Base-by-base conservation (phyloP, 306 rosid genomes). In the Dryas drummondii region DNA sequence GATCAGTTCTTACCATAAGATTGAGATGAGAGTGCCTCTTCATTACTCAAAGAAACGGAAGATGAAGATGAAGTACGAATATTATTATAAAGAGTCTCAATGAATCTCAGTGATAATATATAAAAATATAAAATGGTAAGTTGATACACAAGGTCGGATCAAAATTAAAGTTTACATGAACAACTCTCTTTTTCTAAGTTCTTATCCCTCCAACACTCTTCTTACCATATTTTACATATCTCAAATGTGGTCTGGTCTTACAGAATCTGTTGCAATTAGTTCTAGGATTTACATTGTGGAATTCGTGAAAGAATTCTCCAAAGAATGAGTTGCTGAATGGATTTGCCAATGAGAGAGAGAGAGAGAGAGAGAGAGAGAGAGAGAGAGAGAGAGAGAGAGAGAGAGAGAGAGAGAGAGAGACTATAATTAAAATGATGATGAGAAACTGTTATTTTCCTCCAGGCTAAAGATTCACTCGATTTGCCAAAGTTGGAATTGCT, bases 261-360 rank as follows among this genome's bases (percentile, higher is more conserved):
- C 44, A 46, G 79, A 79, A 80, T 22, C 37, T 51, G 68, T 62
- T 75, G 79, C 76, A 80, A 78, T 82, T 82, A 84, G 88, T 82
- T 56, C 68, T 81, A 59, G 80, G 46, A 80, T 66, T 70, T 87
- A 77, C 66, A 84, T 55, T 49, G 72, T 53, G 68, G 82, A 79
- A 63, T 86, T 78, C 86, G 68, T 59, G 16, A 69, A 80, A 72
- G 82, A 83, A 83, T 77, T 76, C 84, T 53, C 81, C 68, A 87
- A 84, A 87, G 88, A 82, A 84, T 87, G 85, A 77, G 83, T 74
- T 58, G 71, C 74, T 69, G 69, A 58, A 80, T 76, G 58, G 22
- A 80, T 64, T 53, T 55, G 76, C 73, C 62, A 67, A 78, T 70
- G 56, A 78, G 60, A 68, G 40, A 51, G 66, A 58, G 49, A 63